Evolutionary conservation across 176 grass and related monocot genomes (phyloP).

Genomic region (Musa troglodytarum): DNA sequence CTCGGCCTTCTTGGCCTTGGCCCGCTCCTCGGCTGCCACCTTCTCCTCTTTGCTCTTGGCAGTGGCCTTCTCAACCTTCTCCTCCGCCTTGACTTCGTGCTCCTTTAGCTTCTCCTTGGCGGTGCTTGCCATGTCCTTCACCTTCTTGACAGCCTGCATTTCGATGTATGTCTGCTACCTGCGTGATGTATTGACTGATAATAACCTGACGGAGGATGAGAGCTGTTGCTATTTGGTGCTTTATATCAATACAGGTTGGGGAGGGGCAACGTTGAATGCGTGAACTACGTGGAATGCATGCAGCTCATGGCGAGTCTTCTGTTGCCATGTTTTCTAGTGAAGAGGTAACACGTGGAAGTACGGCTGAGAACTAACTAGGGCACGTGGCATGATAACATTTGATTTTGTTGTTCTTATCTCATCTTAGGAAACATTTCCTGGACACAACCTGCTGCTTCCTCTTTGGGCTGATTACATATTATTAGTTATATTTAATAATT

Average conservation of each 20-base stretch:
- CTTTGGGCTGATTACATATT: background rate
- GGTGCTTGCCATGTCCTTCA: slow-evolving; percentile 41
- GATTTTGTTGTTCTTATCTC: too few relatives aligned
- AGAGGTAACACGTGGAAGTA: background rate
- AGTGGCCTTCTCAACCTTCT: slow-evolving; percentile 34
- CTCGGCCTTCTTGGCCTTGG: slow-evolving; percentile 45
- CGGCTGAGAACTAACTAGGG: too few relatives aligned
- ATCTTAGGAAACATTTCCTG: background rate
- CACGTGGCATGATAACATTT: too few relatives aligned
- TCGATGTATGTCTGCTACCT: background rate
- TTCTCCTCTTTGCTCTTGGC: slow-evolving; percentile 26
- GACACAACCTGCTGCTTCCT: background rate
- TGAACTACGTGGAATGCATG: background rate
- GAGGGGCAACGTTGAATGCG: background rate
- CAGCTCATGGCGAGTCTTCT: background rate
- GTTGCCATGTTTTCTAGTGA: background rate
- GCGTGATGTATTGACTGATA: too few relatives aligned
- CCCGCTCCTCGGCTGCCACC: slow-evolving; percentile 43
- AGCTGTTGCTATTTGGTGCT: too few relatives aligned
- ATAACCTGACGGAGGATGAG: too few relatives aligned
- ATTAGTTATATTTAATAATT: too few relatives aligned
- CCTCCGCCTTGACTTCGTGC: slow-evolving; percentile 34
- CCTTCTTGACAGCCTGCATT: slow-evolving; percentile 44
- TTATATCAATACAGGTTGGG: too few relatives aligned
- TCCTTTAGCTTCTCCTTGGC: slow-evolving; percentile 40